Base-by-base conservation (phyloP, 2,329 filamentous ascomycete species). In the Fusarium tanahbumbuense region DNA sequence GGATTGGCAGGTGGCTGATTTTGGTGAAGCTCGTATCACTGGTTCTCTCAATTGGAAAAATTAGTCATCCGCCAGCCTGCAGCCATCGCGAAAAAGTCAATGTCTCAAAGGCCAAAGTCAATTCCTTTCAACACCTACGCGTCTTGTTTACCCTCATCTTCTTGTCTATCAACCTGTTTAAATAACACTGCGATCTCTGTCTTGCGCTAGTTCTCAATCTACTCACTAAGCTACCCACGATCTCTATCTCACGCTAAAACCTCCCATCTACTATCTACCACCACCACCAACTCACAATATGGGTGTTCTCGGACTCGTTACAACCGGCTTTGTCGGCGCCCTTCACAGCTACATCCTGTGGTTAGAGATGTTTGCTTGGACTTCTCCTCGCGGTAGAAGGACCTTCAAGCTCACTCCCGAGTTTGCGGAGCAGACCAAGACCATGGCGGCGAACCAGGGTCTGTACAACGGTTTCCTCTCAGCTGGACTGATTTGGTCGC, bases 401-500 rank as follows among this genome's bases (percentile, higher is more conserved):
- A 73, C 83, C 3, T 86, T 86, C 75, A 74, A 75, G 30, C 77
- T 85, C 37, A 81, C 77, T 0, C 72, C 80, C n/a, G 81, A 84
- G 8, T 84, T 83, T 59, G 84, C 84, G 8, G 73, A 81, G 41
- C 71, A 83, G 74, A 84, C 83, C 6, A 80, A 79, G 64, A 70
- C 77, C 6, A 76, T 86, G 37, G 84, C 83, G 48, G 82, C 82
- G 55, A 86, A 86, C 74, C 84, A 86, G 72, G 84, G 84, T 22
- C 78, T 86, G 8, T 86, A 86, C 77, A 86, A 86, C 71, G 84
- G 84, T 44, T 85, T 86, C 57, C 77, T 86, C n/a, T 81, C 83
- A 5, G 83, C 83, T 2, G 84, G 84, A 0, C 74, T 86, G 3
- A 61, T 77, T 27, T 86, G 84, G 84, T 80, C 81, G 5, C 66